phyloP scores from a whole-genome alignment of 1,284 basidiomycete genomes.

The Cryptococcus deneoformans region DNA sequence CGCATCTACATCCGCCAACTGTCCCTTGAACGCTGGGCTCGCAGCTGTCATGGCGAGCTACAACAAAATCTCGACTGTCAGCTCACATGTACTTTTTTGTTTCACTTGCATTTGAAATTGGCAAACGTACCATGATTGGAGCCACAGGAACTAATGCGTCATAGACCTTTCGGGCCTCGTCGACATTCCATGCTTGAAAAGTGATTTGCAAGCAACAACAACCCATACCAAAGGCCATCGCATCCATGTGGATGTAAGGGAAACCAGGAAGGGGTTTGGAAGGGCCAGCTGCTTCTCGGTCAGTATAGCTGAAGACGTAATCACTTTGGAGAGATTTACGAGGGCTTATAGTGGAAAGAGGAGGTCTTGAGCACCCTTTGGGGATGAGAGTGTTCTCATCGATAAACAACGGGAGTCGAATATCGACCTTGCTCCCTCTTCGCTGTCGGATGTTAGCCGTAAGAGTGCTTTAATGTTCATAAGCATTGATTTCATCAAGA shows the following conservation, averaged over 20 bases:
- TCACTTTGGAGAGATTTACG: background rate
- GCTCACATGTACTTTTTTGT: background rate
- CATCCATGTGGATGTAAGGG: constrained; percentile 93
- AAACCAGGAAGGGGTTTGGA: constrained; percentile 49
- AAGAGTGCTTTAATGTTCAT: constrained; percentile 63
- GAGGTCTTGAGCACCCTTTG: constrained; percentile 19
- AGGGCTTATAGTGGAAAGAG: constrained; percentile 2
- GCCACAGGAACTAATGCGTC: constrained; percentile 92
- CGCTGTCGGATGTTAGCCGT: constrained; percentile 92
- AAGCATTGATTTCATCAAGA: background rate
- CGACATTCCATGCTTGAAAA: constrained; percentile 92
- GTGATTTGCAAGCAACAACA: constrained; percentile 98
- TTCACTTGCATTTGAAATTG: background rate
- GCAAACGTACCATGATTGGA: constrained; percentile 75
- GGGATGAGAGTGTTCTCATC: constrained; percentile 67
- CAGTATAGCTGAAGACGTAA: background rate
- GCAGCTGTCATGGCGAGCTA: constrained; percentile 92
- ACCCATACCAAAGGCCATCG: constrained; percentile 99
- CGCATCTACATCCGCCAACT: constrained; percentile 94
- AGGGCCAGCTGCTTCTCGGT: constrained; percentile 16
- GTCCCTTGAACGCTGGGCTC: constrained; percentile 90
- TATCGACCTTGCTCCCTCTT: constrained; percentile 89
- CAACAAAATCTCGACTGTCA: background rate
- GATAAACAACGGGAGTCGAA: constrained; percentile 91
- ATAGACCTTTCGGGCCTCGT: constrained; percentile 88